These are phyloP conservation scores for Blastobotrys capitulatus DNA, from an alignment of 1,139 yeast species.

Conservation along the genomic window DNA sequence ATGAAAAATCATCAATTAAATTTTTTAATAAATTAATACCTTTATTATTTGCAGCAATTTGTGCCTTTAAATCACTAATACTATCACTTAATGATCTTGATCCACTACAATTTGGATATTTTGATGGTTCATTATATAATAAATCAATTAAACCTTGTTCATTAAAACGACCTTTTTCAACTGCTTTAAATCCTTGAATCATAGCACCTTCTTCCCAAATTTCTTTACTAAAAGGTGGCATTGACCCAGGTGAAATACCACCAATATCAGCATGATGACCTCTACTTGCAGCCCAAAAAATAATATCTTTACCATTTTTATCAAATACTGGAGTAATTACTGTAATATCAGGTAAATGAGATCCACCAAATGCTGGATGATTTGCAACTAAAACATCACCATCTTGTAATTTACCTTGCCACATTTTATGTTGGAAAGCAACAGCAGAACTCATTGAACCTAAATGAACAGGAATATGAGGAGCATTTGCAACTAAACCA, in stretches of 20 bases:
- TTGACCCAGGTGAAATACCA: conserved; percentile 60
- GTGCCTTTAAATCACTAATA: conserved; percentile 60
- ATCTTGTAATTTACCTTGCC: conserved; percentile 54
- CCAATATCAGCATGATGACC: conserved; percentile 71
- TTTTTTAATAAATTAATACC: conserved; percentile 49
- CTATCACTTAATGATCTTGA: conserved; percentile 55
- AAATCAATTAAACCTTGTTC: conserved; percentile 44
- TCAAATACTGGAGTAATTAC: conserved; percentile 77
- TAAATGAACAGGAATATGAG: conserved; percentile 81
- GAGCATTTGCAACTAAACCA: conserved; percentile 78
- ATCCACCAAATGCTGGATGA: conserved; percentile 78
- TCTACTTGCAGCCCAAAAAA: conserved; percentile 58
- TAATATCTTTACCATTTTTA: conserved; percentile 44
- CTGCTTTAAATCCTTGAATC: conserved; percentile 51
- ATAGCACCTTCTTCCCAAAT: conserved; percentile 63
- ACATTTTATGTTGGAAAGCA: conserved; percentile 54
- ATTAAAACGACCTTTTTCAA: conserved; percentile 51
- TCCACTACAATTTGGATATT: conserved; percentile 56
- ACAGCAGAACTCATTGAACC: conserved; percentile 90
- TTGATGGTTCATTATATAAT: conserved; percentile 47
- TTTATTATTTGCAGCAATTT: conserved; percentile 61
- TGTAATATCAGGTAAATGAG: conserved; percentile 75
- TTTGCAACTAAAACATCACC: conserved; percentile 77
- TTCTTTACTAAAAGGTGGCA: conserved; percentile 58
- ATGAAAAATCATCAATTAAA: conserved; percentile 47